Percentiles rank a stretch among this genome's conserved stretches.
phyloP scores from a whole-genome alignment of 495 filamentous ascomycete genomes.

The Aspergillus baeticus region DNA sequence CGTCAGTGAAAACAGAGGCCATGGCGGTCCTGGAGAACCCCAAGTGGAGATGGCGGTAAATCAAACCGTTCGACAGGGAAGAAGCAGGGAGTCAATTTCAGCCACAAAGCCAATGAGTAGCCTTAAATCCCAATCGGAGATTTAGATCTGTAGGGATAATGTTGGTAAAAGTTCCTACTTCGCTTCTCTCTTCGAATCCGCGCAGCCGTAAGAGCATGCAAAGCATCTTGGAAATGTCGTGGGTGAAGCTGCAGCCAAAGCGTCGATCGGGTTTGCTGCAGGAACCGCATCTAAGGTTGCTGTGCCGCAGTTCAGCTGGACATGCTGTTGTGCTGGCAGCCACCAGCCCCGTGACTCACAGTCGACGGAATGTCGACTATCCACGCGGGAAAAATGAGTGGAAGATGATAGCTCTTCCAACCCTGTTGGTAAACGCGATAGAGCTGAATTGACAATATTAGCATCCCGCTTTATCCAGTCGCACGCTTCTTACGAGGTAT shows the following conservation, averaged over 20 bases:
- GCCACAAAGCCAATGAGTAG: conserved; percentile 8
- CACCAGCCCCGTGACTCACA: conserved; percentile 11
- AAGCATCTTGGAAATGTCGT: background rate
- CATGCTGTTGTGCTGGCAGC: background rate
- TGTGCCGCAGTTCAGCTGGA: conserved; percentile 14
- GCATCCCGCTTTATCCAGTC: background rate
- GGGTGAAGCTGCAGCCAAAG: conserved; percentile 13
- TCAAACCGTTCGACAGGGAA: conserved; percentile 9
- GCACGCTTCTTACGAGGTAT: background rate
- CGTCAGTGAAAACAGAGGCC: conserved; percentile 12
- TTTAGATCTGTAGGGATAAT: background rate
- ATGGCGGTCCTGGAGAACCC: conserved; percentile 10
- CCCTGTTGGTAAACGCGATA: background rate
- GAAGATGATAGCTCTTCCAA: background rate
- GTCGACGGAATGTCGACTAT: background rate
- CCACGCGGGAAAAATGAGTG: background rate
- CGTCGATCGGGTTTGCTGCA: conserved; percentile 16
- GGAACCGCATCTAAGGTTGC: conserved; percentile 17
- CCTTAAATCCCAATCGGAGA: conserved; percentile 6
- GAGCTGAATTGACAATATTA: background rate
- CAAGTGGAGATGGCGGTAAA: conserved; percentile 20
- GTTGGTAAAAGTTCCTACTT: background rate
- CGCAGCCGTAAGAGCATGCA: background rate
- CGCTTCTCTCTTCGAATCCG: background rate
- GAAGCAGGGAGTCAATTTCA: conserved; percentile 2